Percentiles rank a stretch among this genome's conserved stretches.
phyloP scores from a whole-genome alignment of 148 eudicot genomes.

The Suaeda aralocaspica region DNA sequence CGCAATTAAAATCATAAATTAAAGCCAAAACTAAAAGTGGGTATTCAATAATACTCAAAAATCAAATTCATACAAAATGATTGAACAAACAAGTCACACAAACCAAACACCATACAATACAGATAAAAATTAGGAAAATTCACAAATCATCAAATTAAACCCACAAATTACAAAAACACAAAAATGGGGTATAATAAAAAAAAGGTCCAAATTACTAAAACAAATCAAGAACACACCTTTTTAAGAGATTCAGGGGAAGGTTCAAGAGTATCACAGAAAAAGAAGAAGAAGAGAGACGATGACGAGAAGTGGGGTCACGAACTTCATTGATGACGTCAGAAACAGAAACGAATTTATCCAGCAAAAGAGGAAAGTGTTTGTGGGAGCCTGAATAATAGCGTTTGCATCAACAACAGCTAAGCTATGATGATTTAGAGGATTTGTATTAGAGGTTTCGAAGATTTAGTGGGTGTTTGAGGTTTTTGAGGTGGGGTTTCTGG shows the following conservation, averaged over 20 bases:
- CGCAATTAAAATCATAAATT: no score
- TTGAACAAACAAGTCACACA: not conserved
- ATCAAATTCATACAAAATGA: not conserved
- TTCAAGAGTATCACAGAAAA: constrained; percentile 49
- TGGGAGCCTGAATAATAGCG: constrained; percentile 81
- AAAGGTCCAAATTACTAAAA: no score
- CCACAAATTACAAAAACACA: no score
- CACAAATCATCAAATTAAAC: no score
- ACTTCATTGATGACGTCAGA: constrained; percentile 64
- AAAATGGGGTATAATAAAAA: no score
- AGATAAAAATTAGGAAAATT: no score
- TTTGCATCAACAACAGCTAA: constrained; percentile 95
- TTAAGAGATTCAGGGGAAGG: constrained; percentile 75
- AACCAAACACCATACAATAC: no score
- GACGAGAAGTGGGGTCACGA: constrained; percentile 79
- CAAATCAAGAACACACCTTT: no score
- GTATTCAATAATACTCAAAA: not conserved
- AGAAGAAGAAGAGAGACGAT: constrained; percentile 57
- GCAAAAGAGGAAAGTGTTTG: constrained; percentile 39
- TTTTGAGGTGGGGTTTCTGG: not conserved
- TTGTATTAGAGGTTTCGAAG: constrained; percentile 28
- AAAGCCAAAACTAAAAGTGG: no score
- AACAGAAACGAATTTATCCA: constrained; percentile 68
- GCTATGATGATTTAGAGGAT: constrained; percentile 63
- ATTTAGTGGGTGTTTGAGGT: constrained; percentile 11